phyloP scores from a whole-genome alignment of 805 yeast species.

The Lipomyces yamadae region DNA sequence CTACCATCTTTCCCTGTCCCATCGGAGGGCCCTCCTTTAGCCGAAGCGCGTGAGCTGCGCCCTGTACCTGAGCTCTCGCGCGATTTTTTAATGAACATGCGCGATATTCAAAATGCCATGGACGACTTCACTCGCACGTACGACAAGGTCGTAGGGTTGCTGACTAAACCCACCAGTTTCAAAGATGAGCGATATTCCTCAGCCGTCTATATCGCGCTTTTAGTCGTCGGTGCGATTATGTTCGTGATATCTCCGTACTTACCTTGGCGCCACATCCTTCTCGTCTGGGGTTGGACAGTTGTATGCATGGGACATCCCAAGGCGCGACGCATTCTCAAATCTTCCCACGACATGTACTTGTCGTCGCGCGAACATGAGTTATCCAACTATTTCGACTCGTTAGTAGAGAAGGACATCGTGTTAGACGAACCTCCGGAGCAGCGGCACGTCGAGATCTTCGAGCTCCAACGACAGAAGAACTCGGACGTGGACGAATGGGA shows the following conservation, averaged over 20 bases:
- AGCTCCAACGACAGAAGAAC: conserved; percentile 68
- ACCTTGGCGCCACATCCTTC: conserved; percentile 36
- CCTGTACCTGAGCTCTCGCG: conserved; percentile 40
- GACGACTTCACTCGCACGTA: conserved; percentile 44
- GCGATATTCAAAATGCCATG: conserved; percentile 52
- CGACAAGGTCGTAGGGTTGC: conserved; percentile 24
- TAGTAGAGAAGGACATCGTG: conserved; percentile 55
- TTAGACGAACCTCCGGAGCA: conserved; percentile 71
- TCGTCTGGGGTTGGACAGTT: conserved; percentile 35
- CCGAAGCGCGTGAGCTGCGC: conserved; percentile 32
- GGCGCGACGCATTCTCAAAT: conserved; percentile 22
- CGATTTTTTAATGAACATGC: conserved; percentile 61
- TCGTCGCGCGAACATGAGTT: conserved; percentile 44
- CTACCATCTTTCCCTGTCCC: conserved; percentile 41
- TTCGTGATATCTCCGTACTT: conserved; percentile 45
- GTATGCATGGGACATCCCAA: conserved; percentile 36
- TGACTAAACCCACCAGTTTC: conserved; percentile 37
- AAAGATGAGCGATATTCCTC: conserved; percentile 38
- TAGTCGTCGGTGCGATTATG: conserved; percentile 45
- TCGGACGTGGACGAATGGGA: conserved; percentile 63
- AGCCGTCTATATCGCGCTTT: conserved; percentile 31
- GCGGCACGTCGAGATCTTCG: conserved; percentile 74
- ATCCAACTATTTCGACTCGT: conserved; percentile 46
- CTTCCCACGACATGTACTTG: conserved; percentile 25
- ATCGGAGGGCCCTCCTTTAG: conserved; percentile 37